Evolutionary conservation across 1,284 basidiomycete species (phyloP), one percentile per base, ranked within the genome.

Genomic region (Flammula alnicola): DNA sequence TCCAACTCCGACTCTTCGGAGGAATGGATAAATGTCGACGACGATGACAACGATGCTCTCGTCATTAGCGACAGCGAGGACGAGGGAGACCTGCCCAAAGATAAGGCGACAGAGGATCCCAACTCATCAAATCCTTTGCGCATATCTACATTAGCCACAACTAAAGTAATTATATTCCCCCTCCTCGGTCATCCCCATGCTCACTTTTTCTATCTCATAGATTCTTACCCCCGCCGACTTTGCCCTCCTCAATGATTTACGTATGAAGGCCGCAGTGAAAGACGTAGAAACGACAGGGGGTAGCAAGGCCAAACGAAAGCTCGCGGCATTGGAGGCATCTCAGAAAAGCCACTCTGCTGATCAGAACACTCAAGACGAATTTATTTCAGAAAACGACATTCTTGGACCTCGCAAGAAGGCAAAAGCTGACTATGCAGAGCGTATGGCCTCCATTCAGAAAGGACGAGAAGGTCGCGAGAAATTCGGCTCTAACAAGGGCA

Each of bases 141-240:
- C 32, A 63, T 77, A 58, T 86, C 85, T 40, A 81, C 79, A 1
- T 70, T 91, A 38, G 91, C 90, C 4, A 93, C 87, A 1, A 90
- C 88, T 22, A 93, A 93, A 73, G 91, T 86, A 51, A 54, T 57
- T n/a, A 40, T 33, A 36, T 22, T 14, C 26, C 17, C 37, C 14
- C 27, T 22, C 29, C 7, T 22, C 27, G 30, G 22, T 27, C 5
- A 5, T 54, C 17, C 10, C 7, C 2, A 42, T 4, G 8, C 36
- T 25, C 19, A 42, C 8, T 26, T 14, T 49, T 32, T 35, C 33
- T 30, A 25, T 50, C 23, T 17, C 17, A 31, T 51, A 95, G 93
- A 99, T 99, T 63, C 83, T 99, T 27, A 99, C 97, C 0, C 97
- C 97, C 0, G 95, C 95, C 22, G 96, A 99, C 71, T 99, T 98